A percentile compares a stretch with the other conserved stretches of the same genome.
phyloP scores from a whole-genome alignment of 495 filamentous ascomycete species.

The Aspergillus sclerotiicarbonarius region DNA sequence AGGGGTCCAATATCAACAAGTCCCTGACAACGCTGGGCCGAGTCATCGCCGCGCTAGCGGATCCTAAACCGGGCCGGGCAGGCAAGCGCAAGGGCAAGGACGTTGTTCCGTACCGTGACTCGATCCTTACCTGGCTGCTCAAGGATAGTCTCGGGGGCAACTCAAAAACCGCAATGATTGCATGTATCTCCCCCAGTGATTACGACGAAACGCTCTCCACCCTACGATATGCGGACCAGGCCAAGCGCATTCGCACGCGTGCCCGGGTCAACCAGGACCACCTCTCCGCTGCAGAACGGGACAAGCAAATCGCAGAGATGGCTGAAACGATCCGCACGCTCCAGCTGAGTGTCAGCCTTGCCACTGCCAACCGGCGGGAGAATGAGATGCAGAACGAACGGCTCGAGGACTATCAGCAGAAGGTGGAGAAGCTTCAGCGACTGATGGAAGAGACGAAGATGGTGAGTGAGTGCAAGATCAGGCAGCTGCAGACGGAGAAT shows the following conservation, averaged over 20 bases:
- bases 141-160: slow-evolving; percentile 96
- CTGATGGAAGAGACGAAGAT: slow-evolving; percentile 90
- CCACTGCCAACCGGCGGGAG: slow-evolving; percentile 43
- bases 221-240: slow-evolving; percentile 95
- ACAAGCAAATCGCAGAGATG: slow-evolving; percentile 92
- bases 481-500: slow-evolving; percentile 80
- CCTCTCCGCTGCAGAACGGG: slow-evolving; percentile 80
- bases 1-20: slow-evolving; percentile 98
- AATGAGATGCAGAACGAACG: slow-evolving; percentile 64
- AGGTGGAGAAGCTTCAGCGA: slow-evolving; percentile 80
- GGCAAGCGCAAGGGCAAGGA: slow-evolving; percentile 58
- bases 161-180: slow-evolving; percentile 98
- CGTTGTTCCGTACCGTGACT: slow-evolving; percentile 90
- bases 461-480: slow-evolving; percentile 88
- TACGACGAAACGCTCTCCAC: slow-evolving; percentile 98
- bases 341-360: slow-evolving; percentile 67
- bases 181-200: slow-evolving; percentile 90
- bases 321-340: slow-evolving; percentile 83
- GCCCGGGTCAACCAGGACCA: slow-evolving; percentile 95
- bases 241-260: slow-evolving; percentile 94
- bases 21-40: slow-evolving; percentile 93
- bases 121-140: slow-evolving; percentile 94
- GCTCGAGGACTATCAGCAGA: slow-evolving; percentile 87
- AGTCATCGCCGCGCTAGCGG: slow-evolving; percentile 94
- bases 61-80: slow-evolving; percentile 61